A percentile compares a stretch with the other conserved stretches of the same genome.
Evolutionary conservation across 768 basidiomycete species (phyloP).

Genomic region (Termitomyces sp.): DNA sequence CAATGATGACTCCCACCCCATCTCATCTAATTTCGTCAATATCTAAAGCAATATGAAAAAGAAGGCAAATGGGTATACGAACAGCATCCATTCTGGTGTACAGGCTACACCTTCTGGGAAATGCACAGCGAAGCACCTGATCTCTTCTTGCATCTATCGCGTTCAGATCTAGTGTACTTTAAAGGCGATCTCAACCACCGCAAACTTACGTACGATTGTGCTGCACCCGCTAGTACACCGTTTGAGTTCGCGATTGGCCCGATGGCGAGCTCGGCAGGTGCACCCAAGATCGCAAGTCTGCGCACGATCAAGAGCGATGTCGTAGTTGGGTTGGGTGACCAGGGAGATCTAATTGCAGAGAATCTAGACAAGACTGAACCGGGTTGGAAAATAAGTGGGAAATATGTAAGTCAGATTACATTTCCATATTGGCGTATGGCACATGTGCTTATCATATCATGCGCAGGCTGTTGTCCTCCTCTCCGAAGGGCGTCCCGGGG

Average conservation of each 20-base stretch:
- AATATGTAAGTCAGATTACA: conserved; percentile 66
- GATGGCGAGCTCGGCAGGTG: conserved; percentile 83
- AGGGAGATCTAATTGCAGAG: conserved; percentile 69
- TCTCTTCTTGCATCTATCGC: conserved; percentile 87
- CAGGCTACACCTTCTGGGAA: conserved; percentile 95
- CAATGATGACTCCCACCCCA: background rate
- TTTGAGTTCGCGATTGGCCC: conserved; percentile 91
- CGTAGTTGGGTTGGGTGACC: conserved; percentile 75
- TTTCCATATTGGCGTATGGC: background rate
- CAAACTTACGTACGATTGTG: conserved; percentile 84
- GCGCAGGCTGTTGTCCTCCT: conserved; percentile 79
- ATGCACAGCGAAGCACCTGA: conserved; percentile 80
- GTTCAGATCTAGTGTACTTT: conserved; percentile 88
- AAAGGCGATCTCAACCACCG: conserved; percentile 95
- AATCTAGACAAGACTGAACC: conserved; percentile 79
- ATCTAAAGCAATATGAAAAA: conserved; percentile 82
- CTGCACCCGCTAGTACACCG: conserved; percentile 79
- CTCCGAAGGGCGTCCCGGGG: conserved; percentile 84
- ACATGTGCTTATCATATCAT: conserved; percentile 1
- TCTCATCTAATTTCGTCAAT: background rate
- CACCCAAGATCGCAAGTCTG: conserved; percentile 81
- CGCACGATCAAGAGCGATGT: conserved; percentile 95
- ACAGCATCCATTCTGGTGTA: conserved; percentile 92
- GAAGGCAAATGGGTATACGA: conserved; percentile 94
- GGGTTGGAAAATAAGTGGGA: conserved; percentile 96